A percentile compares a stretch with the other conserved stretches of the same genome.
Conservation (phyloP, 768 basidiomycete species). For the Hypsizygus marmoreus region DNA sequence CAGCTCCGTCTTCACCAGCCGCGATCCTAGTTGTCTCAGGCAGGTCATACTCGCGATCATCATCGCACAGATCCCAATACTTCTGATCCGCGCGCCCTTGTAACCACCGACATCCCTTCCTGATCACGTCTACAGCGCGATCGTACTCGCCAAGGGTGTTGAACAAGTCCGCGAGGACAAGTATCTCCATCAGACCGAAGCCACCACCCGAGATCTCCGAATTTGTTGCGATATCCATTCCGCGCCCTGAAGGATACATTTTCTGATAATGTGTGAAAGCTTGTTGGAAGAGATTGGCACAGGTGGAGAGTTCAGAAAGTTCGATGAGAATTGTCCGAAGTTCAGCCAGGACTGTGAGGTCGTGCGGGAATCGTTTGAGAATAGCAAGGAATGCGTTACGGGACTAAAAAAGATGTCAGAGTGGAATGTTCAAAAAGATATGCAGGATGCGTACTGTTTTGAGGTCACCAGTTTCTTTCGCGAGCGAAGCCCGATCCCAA, state of each 20-base stretch:
- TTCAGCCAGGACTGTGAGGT: conserved; percentile 77
- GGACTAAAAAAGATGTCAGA: conserved; percentile 39
- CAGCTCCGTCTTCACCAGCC: conserved; percentile 42
- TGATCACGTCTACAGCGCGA: conserved; percentile 66
- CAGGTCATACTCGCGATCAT: conserved; percentile 89
- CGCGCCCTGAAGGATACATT: conserved; percentile 45
- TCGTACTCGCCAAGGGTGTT: conserved; percentile 71
- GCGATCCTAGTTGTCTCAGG: conserved; percentile 32
- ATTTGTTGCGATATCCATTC: conserved; percentile 28
- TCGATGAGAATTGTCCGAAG: conserved; percentile 78
- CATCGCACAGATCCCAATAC: conserved; percentile 80
- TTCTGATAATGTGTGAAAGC: conserved; percentile 73
- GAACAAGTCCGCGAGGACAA: conserved; percentile 83
- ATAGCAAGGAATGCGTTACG: conserved; percentile 68
- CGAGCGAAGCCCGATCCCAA: conserved; percentile 86
- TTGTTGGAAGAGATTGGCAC: conserved; percentile 65
- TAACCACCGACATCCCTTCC: conserved; percentile 86
- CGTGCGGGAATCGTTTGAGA: conserved; percentile 75
- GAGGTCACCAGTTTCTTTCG: conserved; percentile 73
- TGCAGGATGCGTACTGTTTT: conserved; percentile 50
- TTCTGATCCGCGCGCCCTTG: conserved; percentile 74
- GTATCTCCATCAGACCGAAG: conserved; percentile 70
- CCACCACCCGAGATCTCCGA: conserved; percentile 44
- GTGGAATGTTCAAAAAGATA: not conserved
- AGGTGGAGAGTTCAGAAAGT: conserved; percentile 63